Conservation (phyloP, 2,329 filamentous ascomycete genomes). For the Helicocarpus griseus region DNA sequence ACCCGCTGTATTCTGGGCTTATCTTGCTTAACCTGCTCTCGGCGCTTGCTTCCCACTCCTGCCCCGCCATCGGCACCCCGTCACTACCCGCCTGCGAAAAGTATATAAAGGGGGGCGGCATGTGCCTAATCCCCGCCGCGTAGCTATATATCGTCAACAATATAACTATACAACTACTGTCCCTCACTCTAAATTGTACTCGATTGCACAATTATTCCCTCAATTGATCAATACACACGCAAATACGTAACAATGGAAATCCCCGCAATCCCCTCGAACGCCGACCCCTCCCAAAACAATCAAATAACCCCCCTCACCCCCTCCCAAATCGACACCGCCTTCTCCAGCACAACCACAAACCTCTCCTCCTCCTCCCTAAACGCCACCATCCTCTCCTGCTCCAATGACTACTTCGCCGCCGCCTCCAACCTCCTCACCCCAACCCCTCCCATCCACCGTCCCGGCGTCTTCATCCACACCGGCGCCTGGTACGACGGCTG, state of each 20-base stretch:
- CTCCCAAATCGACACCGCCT: conserved; percentile 42
- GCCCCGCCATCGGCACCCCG: background rate
- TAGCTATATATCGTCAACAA: too few relatives aligned
- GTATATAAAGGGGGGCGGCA: too few relatives aligned
- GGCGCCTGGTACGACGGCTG: conserved; percentile 58
- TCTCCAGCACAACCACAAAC: conserved; percentile 38
- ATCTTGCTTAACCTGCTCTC: background rate
- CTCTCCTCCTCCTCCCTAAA: conserved; percentile 38
- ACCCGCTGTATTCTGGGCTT: too few relatives aligned
- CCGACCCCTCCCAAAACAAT: background rate
- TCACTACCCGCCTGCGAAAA: too few relatives aligned
- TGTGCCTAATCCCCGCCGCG: too few relatives aligned
- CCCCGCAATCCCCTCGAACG: conserved; percentile 14
- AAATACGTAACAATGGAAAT: background rate
- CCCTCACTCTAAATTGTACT: background rate
- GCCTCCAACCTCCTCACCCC: conserved; percentile 51
- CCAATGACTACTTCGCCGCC: conserved; percentile 53
- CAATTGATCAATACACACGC: background rate
- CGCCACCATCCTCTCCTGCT: conserved; percentile 45
- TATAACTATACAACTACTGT: too few relatives aligned
- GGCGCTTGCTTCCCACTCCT: background rate
- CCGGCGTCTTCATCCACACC: conserved; percentile 49
- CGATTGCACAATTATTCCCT: background rate
- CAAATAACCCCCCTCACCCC: conserved; percentile 30
- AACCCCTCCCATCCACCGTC: conserved; percentile 45